Evolutionary conservation across 345 rosid species (phyloP).

Genomic region (Gossypium bickii): DNA sequence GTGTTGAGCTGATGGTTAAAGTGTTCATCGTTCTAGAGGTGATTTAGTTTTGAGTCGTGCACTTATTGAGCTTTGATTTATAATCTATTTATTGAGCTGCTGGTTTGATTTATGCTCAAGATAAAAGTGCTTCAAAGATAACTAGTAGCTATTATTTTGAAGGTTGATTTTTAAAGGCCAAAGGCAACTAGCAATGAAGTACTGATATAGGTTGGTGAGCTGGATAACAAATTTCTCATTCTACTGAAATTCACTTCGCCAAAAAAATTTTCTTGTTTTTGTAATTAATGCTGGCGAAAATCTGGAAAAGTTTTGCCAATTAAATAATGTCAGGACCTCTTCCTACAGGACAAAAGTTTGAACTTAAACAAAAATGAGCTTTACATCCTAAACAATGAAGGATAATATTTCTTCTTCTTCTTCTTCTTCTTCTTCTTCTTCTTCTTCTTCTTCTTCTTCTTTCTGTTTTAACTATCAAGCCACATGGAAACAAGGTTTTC

Average conservation of each 20-base stretch:
- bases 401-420: too few species aligned
- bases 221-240: background rate
- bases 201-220: background rate
- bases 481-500: background rate
- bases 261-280: background rate
- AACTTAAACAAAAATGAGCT: background rate
- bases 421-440: background rate
- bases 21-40: accelerated
- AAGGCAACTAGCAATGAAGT: background rate
- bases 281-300: background rate
- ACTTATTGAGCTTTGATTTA: too few species aligned
- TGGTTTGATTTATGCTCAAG: too few species aligned
- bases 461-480: background rate
- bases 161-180: background rate
- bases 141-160: background rate
- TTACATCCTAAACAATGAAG: background rate
- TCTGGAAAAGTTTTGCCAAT: background rate
- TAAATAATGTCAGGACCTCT: background rate
- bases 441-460: background rate
- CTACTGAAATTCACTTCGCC: background rate
- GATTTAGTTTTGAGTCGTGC: accelerated
- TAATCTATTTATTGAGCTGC: too few species aligned
- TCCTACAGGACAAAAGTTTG: background rate
- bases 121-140: background rate
- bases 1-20: too few species aligned